Conservation (phyloP, 2,329 filamentous ascomycete species). For the Dryadomyces quercus-mongolicae region DNA sequence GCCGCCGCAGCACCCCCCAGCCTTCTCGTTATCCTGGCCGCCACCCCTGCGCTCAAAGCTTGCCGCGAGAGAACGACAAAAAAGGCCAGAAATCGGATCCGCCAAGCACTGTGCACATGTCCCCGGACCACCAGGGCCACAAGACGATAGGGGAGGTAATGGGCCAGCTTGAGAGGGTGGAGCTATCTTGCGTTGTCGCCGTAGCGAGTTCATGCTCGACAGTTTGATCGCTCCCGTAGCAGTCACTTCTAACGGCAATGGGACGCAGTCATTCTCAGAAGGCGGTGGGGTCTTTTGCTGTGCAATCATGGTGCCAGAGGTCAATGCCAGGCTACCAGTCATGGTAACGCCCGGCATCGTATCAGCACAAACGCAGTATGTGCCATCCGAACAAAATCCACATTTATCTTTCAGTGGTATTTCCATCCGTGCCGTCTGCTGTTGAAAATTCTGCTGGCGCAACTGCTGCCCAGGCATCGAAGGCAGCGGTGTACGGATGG, state of each 20-base stretch:
- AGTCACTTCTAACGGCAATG: conserved; percentile 46
- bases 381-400: conserved; percentile 73
- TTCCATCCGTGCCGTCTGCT: conserved; percentile 8
- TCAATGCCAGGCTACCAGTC: conserved; percentile 24
- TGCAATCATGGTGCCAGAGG: conserved; percentile 16
- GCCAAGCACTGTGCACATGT: conserved; percentile 67
- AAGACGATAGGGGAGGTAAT: conserved; percentile 23
- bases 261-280: conserved; percentile 47
- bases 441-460: conserved; percentile 12
- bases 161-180: background rate
- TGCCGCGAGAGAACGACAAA: conserved; percentile 70
- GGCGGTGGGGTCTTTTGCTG: conserved; percentile 46
- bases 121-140: conserved; percentile 59
- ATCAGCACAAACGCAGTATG: conserved; percentile 72
- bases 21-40: background rate
- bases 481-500: conserved; percentile 9
- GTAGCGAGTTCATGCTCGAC: conserved; percentile 28
- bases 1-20: conserved; percentile 46
- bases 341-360: conserved; percentile 18
- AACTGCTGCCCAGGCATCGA: conserved; percentile 6
- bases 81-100: conserved; percentile 69
- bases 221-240: conserved; percentile 50
- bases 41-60: conserved; percentile 31
- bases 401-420: conserved; percentile 54
- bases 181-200: conserved; percentile 16